phyloP scores from a whole-genome alignment of 2,329 filamentous ascomycete genomes.

The Microascus cirrosus region DNA sequence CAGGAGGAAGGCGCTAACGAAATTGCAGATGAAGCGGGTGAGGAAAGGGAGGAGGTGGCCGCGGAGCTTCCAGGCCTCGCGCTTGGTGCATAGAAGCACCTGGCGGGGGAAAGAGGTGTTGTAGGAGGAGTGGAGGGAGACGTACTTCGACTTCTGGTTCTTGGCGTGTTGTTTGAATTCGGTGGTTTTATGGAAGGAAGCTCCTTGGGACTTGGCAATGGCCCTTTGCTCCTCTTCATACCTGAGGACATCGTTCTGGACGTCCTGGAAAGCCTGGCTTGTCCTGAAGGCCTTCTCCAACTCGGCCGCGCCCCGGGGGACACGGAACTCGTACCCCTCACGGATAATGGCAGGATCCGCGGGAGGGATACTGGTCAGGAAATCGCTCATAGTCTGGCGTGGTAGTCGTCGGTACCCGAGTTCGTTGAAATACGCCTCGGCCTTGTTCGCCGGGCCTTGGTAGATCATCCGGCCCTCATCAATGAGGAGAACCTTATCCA shows the following conservation, averaged over 20 bases:
- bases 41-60: constrained; percentile 53
- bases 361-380: constrained; percentile 46
- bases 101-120: constrained; percentile 22
- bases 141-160: background rate
- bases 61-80: constrained; percentile 22
- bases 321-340: constrained; percentile 19
- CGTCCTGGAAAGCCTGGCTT: constrained; percentile 13
- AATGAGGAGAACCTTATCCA: constrained; percentile 7
- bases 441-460: constrained; percentile 52
- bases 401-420: constrained; percentile 63
- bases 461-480: constrained; percentile 30
- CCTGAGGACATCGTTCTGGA: constrained; percentile 16
- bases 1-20: constrained; percentile 38
- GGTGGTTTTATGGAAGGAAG: background rate
- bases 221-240: constrained; percentile 11
- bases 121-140: constrained; percentile 20
- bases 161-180: background rate
- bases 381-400: constrained; percentile 62
- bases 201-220: constrained; percentile 8
- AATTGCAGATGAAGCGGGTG: background rate
- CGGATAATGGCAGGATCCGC: constrained; percentile 21
- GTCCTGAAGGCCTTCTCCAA: constrained; percentile 23
- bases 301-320: constrained; percentile 23
- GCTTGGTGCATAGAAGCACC: constrained; percentile 40
- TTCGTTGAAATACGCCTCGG: constrained; percentile 56